A percentile compares a stretch with the other conserved stretches of the same genome.
Evolutionary conservation across 257 asterid genomes (phyloP).

Genomic region (Primulina tabacum): DNA sequence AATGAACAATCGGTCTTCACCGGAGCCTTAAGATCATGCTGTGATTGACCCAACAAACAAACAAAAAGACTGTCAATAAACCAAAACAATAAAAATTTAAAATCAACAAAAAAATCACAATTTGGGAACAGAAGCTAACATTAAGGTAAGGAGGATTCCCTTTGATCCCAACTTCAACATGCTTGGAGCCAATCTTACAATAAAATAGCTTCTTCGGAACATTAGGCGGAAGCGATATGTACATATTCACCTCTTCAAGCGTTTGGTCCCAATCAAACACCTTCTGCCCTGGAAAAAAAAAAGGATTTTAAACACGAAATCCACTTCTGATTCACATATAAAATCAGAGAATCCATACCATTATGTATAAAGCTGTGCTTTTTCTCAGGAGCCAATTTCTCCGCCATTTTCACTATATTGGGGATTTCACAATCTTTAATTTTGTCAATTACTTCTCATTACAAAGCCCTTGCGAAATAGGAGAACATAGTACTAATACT

Average conservation of each 20-base stretch:
- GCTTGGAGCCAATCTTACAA: constrained; percentile 75
- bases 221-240: constrained; percentile 73
- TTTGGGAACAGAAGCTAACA: constrained; percentile 35
- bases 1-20: constrained; percentile 93
- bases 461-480: background rate
- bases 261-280: constrained; percentile 99
- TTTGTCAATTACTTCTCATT: background rate
- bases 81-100: constrained; percentile 1
- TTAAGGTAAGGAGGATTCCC: constrained; percentile 92
- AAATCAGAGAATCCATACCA: constrained; percentile 39
- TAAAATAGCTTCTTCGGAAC: constrained; percentile 82
- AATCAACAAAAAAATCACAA: constrained; percentile 3
- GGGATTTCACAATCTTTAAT: background rate
- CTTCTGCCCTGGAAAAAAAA: constrained; percentile 61
- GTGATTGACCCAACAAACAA: constrained; percentile 14
- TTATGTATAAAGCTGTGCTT: constrained; percentile 67
- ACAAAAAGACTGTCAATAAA: background rate
- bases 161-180: constrained; percentile 88
- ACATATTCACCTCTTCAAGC: constrained; percentile 91
- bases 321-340: background rate
- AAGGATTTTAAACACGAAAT: constrained; percentile 10
- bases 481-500: too few species aligned
- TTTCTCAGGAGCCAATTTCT: constrained; percentile 78
- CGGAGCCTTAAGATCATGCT: constrained; percentile 77
- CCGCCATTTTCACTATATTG: constrained; percentile 51